Percentiles rank a stretch among this genome's conserved stretches.
These are phyloP conservation scores for Vitis labrusca DNA, from an alignment of 164 flowering plant species.

Conservation along the genomic window DNA sequence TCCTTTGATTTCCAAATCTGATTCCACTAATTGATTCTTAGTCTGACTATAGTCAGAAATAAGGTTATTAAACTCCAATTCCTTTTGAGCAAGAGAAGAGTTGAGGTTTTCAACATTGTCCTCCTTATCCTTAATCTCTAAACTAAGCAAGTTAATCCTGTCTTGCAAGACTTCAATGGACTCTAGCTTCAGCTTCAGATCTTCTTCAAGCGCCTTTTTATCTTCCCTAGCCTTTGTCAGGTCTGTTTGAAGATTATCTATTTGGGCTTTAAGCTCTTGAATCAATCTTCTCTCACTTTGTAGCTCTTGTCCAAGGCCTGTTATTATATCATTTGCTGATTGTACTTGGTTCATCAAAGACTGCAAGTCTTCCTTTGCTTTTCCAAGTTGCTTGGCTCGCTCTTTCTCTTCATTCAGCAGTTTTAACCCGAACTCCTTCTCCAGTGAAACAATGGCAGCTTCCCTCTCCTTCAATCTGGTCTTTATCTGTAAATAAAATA, in stretches of 20 bases:
- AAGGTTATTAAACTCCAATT: conserved; percentile 46
- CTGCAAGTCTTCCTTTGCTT: conserved; percentile 36
- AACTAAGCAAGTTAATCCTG: conserved; percentile 46
- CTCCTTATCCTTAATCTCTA: conserved; percentile 69
- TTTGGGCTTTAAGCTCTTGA: conserved; percentile 51
- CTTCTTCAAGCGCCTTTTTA: conserved; percentile 49
- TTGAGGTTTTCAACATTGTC: conserved; percentile 35
- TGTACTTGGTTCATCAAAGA: conserved; percentile 24
- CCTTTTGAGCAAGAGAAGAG: conserved; percentile 54
- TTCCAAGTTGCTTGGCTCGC: conserved; percentile 21
- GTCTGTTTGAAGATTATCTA: conserved; percentile 38
- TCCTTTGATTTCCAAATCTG: conserved; percentile 32
- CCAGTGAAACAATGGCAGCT: conserved; percentile 26
- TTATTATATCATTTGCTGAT: conserved; percentile 38
- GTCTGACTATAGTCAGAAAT: conserved; percentile 33
- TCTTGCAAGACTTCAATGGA: conserved; percentile 51
- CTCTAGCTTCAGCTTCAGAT: conserved; percentile 55
- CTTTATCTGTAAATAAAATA: conserved; percentile 49
- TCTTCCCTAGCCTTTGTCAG: conserved; percentile 44
- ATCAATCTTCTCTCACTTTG: conserved; percentile 50
- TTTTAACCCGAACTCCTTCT: conserved; percentile 31
- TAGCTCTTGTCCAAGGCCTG: conserved; percentile 54
- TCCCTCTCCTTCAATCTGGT: conserved; percentile 50
- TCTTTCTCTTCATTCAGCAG: conserved; percentile 36
- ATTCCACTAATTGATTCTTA: conserved; percentile 44